Evolutionary conservation across 345 rosid genomes (phyloP), one percentile per base, ranked within the genome.

Genomic region (Microcos paniculata): DNA sequence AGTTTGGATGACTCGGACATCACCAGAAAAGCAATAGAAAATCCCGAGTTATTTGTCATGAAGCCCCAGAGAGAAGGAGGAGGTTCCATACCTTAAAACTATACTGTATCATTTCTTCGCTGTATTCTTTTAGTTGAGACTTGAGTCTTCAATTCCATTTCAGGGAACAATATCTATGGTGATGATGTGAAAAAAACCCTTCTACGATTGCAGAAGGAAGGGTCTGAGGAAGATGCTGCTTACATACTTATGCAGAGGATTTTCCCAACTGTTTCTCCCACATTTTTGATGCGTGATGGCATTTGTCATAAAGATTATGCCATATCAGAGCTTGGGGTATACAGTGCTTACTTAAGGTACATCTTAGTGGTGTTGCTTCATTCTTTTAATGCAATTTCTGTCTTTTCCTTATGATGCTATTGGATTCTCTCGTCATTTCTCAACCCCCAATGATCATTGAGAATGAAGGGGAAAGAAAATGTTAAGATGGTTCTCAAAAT

Each of bases 41-140:
- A 63, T 21, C 98, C 99, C 0, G 88, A 89, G 62, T 79, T 86
- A 49, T 96, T 85, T 62, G 97, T 96, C 52, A 88, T 96, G 97
- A 94, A 96, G 89, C 99, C 99, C 51, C 98, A 96, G 76, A 87
- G 98, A 88, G 99, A 94, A 92, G 99, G 99, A 79, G 97, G 99
- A 91, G 98, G 97, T 94, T 58, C 59, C 40, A 58, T 73, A 72
- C 59, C 65, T 76, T 69, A 66, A 33, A 24, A 14, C 12, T 57
- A 76, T 42, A 38, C 53, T 59, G 52, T 52, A 52, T 23, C 46
- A 21, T 40, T 66, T 40, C 0, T 21, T n/a, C 14, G 38, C 71
- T 55, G 8, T 43, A 43, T 30, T 59, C 26, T 53, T 33, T 38
- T 45, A 6, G 46, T 58, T 73, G 58, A 61, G 63, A 65, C 8